Percentiles rank a stretch among this genome's conserved stretches.
Evolutionary conservation across 768 basidiomycete species (phyloP).

Genomic region (Porpolomopsis calyptriformis): DNA sequence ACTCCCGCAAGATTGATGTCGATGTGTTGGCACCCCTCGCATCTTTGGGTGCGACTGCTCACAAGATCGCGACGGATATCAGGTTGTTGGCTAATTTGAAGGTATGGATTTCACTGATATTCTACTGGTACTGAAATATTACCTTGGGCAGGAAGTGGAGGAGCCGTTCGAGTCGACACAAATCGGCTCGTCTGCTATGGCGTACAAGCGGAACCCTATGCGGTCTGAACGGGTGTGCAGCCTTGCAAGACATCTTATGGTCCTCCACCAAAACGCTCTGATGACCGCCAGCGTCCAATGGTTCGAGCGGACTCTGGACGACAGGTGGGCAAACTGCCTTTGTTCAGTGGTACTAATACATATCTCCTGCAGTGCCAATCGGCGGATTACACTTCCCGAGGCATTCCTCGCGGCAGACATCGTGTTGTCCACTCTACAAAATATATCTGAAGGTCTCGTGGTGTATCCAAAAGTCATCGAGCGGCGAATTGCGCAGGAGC

Average conservation of each 20-base stretch:
- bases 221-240: conserved; percentile 96
- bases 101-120: conserved; percentile 23
- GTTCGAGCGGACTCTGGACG: conserved; percentile 97
- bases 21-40: conserved; percentile 88
- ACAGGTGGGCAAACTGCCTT: conserved; percentile 44
- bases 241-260: conserved; percentile 91
- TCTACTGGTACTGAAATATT: too few relatives aligned
- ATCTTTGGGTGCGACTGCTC: conserved; percentile 86
- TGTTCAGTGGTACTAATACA: neutral
- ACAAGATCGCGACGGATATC: conserved; percentile 96
- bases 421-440: conserved; percentile 88
- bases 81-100: conserved; percentile 91
- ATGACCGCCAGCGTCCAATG: conserved; percentile 95
- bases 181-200: conserved; percentile 96
- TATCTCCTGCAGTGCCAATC: conserved; percentile 63
- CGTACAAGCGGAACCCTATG: conserved; percentile 99
- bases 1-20: conserved; percentile 93
- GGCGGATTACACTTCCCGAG: conserved; percentile 91
- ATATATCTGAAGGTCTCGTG: conserved; percentile 97
- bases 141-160: conserved; percentile 67
- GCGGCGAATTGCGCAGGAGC: conserved; percentile 83
- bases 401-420: conserved; percentile 97
- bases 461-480: conserved; percentile 96
- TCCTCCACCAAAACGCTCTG: conserved; percentile 88
- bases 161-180: conserved; percentile 99